Evolutionary conservation across 2,329 filamentous ascomycete species (phyloP), one percentile per base, ranked within the genome.

Genomic region (Claviceps citrina): DNA sequence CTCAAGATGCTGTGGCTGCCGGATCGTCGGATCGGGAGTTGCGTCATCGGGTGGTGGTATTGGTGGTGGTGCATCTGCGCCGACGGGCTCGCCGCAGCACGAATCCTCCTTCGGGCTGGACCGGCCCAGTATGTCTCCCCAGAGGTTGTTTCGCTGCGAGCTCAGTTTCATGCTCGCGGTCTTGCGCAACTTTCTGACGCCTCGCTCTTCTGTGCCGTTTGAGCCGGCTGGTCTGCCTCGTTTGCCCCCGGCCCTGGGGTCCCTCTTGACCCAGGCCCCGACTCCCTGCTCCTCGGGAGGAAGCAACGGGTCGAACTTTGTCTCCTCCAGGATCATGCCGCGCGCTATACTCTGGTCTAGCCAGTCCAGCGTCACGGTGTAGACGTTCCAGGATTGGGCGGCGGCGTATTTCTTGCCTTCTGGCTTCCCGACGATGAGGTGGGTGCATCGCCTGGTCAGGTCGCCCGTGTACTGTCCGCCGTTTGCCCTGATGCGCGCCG

Each of bases 351-450:
- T 89, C 53, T 95, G 83, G 38, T 78, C 65, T 28, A 96, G 71
- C 91, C 91, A 98, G 54, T 86, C 79, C 26, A 83, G 58, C 1
- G 81, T 78, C 19, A 98, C 85, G 19, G 86, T 75, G 39, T 76
- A 76, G 48, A 94, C 74, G 34, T 71, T 70, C 87, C 91, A 98
- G 49, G 71, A 71, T 48, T 74, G 77, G n/a, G 89, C 91, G 41
- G 85, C 85, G 41, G 76, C 74, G 57, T 93, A 98, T 59, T 98
- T 98, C 44, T 85, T 83, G 18, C 91, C 89, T 47, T 83, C 74
- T 7, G 89, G 78, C 38, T 72, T 73, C 45, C 73, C 73, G 25
- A 84, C 84, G 47, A 98, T 81, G 13, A 98, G 71, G 59, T 98
- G 91, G 2, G 86, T 93, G 47, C 93, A 84, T 40, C 68, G 70